These are phyloP conservation scores for Plantago lanceolata DNA, from an alignment of 305 asterid species.

Conservation along the genomic window DNA sequence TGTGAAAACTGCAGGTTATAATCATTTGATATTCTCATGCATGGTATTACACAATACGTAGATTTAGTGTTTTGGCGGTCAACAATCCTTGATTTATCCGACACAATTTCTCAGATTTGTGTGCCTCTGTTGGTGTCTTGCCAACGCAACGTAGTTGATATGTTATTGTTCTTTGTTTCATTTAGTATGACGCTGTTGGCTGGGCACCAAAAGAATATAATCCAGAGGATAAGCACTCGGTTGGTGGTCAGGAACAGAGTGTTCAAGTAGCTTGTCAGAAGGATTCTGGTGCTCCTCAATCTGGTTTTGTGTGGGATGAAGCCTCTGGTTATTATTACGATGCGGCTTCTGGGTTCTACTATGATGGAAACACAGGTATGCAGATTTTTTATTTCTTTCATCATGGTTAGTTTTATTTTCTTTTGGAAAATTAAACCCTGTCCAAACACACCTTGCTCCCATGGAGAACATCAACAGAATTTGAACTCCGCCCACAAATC, in stretches of 20 bases:
- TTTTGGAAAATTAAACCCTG: background rate
- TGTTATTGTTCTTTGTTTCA: slow-evolving; percentile 21
- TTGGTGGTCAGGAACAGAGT: slow-evolving; percentile 52
- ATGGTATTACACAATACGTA: slow-evolving; percentile 2
- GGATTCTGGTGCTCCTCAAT: slow-evolving; percentile 66
- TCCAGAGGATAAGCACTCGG: slow-evolving; percentile 70
- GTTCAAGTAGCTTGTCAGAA: slow-evolving; percentile 48
- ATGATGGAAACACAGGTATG: slow-evolving; percentile 92
- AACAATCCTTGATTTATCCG: background rate
- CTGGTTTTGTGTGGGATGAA: slow-evolving; percentile 98
- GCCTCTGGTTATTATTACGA: slow-evolving; percentile 97
- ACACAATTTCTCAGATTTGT: slow-evolving; percentile 3
- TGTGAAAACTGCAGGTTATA: too few species aligned
- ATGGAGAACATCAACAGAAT: too few species aligned
- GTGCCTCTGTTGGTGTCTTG: slow-evolving; percentile 14
- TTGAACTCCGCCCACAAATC: too few species aligned
- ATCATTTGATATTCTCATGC: too few species aligned
- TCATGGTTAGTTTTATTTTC: too few species aligned
- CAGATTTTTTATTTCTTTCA: background rate
- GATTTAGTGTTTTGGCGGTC: slow-evolving; percentile 1
- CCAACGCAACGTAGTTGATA: slow-evolving; percentile 8
- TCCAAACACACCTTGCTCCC: too few species aligned
- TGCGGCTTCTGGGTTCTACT: slow-evolving; percentile 95
- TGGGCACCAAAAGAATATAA: slow-evolving; percentile 98
- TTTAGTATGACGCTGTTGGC: slow-evolving; percentile 93